Evolutionary conservation across 2,329 filamentous ascomycete genomes (phyloP).

Genomic region (Fusarium veterinarium): DNA sequence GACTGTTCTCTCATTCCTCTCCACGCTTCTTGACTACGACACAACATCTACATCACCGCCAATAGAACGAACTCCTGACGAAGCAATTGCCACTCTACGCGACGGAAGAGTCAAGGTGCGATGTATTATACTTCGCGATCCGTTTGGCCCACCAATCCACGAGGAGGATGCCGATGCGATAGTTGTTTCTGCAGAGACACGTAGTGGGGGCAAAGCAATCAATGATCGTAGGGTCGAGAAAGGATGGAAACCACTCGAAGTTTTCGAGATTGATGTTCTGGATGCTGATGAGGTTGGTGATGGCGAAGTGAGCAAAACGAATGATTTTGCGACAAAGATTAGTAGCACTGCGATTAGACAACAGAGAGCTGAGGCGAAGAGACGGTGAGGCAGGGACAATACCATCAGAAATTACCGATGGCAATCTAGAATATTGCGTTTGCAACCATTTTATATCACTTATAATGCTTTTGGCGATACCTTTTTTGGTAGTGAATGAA

Average conservation of each 20-base stretch:
- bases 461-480: not conserved
- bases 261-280: conserved; percentile 91
- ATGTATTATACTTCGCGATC: conserved; percentile 87
- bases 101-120: conserved; percentile 73
- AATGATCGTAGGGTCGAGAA: conserved; percentile 83
- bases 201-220: conserved; percentile 83
- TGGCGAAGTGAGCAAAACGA: conserved; percentile 56
- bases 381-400: not conserved
- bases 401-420: not conserved
- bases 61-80: conserved; percentile 37
- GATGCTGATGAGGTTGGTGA: conserved; percentile 61
- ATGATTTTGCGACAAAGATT: conserved; percentile 74
- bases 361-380: not conserved
- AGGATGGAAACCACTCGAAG: conserved; percentile 79
- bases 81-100: conserved; percentile 64
- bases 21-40: conserved; percentile 65
- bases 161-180: conserved; percentile 82
- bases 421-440: accelerated
- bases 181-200: conserved; percentile 89
- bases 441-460: not conserved
- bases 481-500: not conserved
- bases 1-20: conserved; percentile 78
- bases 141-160: conserved; percentile 90
- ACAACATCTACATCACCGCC: conserved; percentile 40
- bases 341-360: conserved; percentile 60